Percentiles rank a stretch among this genome's conserved stretches.
phyloP scores from a whole-genome alignment of 2,329 filamentous ascomycete species.

The Alternaria longipes region DNA sequence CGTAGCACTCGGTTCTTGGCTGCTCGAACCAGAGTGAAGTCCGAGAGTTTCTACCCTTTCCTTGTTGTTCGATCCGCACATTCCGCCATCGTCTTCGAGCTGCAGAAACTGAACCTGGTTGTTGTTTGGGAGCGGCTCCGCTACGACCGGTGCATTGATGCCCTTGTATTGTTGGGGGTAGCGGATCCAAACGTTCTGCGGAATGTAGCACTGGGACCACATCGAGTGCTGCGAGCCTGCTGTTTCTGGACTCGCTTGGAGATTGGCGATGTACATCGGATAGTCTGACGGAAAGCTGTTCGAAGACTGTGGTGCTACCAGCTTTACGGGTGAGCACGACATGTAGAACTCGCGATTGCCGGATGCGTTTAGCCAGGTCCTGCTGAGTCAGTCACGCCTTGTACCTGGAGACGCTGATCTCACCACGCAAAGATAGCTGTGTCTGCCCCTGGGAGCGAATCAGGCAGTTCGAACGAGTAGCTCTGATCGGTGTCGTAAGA shows the following conservation, averaged over 20 bases:
- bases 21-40: neutral
- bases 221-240: neutral
- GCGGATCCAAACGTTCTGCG: slow-evolving; percentile 12
- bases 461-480: slow-evolving; percentile 54
- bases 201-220: slow-evolving; percentile 12
- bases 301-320: neutral
- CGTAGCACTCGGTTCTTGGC: neutral
- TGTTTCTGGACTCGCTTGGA: slow-evolving; percentile 5
- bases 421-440: slow-evolving; percentile 53
- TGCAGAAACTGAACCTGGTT: neutral
- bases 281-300: neutral
- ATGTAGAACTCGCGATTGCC: slow-evolving; percentile 57
- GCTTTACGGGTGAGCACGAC: slow-evolving; percentile 53
- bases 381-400: slow-evolving; percentile 3
- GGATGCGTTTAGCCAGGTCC: slow-evolving; percentile 44
- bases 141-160: neutral
- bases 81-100: neutral
- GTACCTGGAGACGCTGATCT: neutral
- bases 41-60: neutral
- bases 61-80: slow-evolving; percentile 5
- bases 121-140: neutral
- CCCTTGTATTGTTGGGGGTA: slow-evolving; percentile 6
- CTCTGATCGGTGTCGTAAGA: slow-evolving; percentile 46
- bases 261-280: slow-evolving; percentile 15
- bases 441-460: slow-evolving; percentile 48